phyloP scores from a whole-genome alignment of 768 basidiomycete species.

The Nidularia pulvinata region DNA sequence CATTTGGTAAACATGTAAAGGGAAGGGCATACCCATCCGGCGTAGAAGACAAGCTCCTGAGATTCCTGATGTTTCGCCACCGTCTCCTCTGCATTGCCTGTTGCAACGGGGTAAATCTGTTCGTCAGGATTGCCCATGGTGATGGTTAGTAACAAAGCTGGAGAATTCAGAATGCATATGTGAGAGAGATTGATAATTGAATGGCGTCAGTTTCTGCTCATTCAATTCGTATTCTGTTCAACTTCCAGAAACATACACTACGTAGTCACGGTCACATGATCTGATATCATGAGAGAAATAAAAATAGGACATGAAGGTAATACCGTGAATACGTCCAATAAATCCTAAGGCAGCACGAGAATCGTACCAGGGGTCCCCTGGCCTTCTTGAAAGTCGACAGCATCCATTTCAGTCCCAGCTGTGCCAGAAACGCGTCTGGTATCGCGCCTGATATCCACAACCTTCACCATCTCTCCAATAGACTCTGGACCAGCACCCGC shows the following conservation, averaged over 20 bases:
- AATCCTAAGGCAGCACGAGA: conserved; percentile 26
- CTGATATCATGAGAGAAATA: too few species aligned
- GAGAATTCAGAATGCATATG: too few species aligned
- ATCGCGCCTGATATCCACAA: conserved; percentile 54
- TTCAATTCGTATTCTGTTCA: too few species aligned
- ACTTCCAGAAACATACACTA: too few species aligned
- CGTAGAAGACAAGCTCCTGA: conserved; percentile 58
- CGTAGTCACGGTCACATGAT: too few species aligned
- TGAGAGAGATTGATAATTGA: too few species aligned
- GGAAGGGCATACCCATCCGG: conserved; percentile 48
- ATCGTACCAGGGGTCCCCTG: conserved; percentile 19
- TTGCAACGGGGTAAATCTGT: conserved; percentile 58
- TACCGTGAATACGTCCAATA: too few species aligned
- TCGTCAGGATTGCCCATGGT: conserved; percentile 44
- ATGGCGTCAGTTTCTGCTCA: too few species aligned
- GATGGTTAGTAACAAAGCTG: not conserved
- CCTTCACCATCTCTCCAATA: conserved; percentile 44
- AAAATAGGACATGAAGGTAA: too few species aligned
- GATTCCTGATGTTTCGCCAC: conserved; percentile 51
- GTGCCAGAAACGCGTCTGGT: conserved; percentile 10
- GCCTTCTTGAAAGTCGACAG: conserved; percentile 9
- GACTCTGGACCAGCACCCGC: conserved; percentile 40
- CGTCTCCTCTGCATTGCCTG: conserved; percentile 48
- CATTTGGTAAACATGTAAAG: not conserved
- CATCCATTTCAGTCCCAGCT: conserved; percentile 8